Evolutionary conservation across 805 yeast genomes (phyloP).

Genomic region (Saturnispora galanensis): DNA sequence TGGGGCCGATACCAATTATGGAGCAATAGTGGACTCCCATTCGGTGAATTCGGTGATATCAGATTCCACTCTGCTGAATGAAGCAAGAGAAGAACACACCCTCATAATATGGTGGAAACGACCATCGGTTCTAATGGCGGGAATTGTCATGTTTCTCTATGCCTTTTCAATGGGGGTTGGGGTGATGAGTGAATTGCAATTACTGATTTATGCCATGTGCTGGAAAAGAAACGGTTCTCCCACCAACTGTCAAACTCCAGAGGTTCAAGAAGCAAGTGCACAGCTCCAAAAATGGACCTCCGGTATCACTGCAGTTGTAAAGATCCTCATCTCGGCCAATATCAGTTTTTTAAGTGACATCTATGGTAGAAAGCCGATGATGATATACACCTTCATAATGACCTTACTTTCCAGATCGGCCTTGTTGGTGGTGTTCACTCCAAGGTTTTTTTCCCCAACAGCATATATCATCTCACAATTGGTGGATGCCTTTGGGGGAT

Average conservation of each 20-base stretch:
- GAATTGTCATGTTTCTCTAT: constrained; percentile 28
- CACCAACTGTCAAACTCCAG: constrained; percentile 27
- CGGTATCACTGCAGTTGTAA: constrained; percentile 34
- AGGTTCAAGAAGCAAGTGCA: constrained; percentile 38
- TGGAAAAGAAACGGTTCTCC: constrained; percentile 18
- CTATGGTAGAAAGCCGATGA: constrained; percentile 47
- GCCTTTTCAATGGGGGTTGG: constrained; percentile 33
- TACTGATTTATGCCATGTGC: constrained; percentile 32
- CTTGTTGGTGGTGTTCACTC: constrained; percentile 16
- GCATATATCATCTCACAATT: constrained; percentile 35
- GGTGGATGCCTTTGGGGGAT: constrained; percentile 52
- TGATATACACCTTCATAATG: constrained; percentile 25
- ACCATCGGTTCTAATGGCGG: constrained; percentile 45
- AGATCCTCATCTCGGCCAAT: constrained; percentile 48
- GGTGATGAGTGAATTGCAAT: constrained; percentile 30
- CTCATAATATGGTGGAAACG: constrained; percentile 41
- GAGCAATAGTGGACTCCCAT: background rate
- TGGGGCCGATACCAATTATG: background rate
- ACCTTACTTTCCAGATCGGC: constrained; percentile 12
- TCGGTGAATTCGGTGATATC: too few species aligned
- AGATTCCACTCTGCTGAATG: constrained; percentile 7
- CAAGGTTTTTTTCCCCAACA: constrained; percentile 25
- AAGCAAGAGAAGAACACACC: constrained; percentile 10
- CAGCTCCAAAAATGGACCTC: constrained; percentile 36
- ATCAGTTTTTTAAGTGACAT: constrained; percentile 56